Base-by-base conservation (phyloP, 2,329 filamentous ascomycete genomes). In the Fusarium graminum region DNA sequence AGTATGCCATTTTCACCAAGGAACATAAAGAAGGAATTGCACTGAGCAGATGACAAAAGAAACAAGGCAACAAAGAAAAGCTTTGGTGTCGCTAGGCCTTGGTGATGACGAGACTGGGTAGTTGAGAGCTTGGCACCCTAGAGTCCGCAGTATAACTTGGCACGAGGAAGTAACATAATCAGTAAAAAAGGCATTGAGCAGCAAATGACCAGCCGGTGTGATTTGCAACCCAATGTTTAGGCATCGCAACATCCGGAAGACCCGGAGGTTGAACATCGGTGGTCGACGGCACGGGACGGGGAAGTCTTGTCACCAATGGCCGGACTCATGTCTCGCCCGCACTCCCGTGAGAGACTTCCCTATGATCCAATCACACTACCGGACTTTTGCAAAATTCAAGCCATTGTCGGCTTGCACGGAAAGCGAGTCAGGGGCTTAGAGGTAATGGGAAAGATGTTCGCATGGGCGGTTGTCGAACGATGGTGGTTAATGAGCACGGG, bases 401-500 rank as follows among this genome's bases (percentile, higher is more conserved):
- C 10, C 12, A 28, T 28, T 13, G 39, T 34, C 45, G 52, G 45
- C 14, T 38, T 16, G n/a, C 17, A 41, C 52, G 51, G 50, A 46
- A 46, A 32, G 29, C 30, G 22, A 40, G 30, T 41, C 41, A 51
- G 38, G 60, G 46, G 13, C 36, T 30, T 22, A n/a, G 16, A 38
- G 28, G 47, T 54, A 54, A 58, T 51, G 13, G 30, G 16, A 50
- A 58, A 22, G 29, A 16, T 46, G 36, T 13, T 43, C 51, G 25
- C 30, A 29, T 43, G 30, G 51, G 38, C 22, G 50, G 36, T 13
- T 40, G 53, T 68, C 61, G 51, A 42, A 66, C 51, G 67, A 68
- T 70, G 44, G 41, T 50, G 56, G 45, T 52, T 53, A 45, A 53
- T n/a, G 49, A 25, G 46, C 66, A 69, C 46, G 59, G 51, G 42